Evolutionary conservation across 371 early-diverging fungal species (phyloP), one percentile per base, ranked within the genome.

Genomic region (Choanephora cucurbitarum): DNA sequence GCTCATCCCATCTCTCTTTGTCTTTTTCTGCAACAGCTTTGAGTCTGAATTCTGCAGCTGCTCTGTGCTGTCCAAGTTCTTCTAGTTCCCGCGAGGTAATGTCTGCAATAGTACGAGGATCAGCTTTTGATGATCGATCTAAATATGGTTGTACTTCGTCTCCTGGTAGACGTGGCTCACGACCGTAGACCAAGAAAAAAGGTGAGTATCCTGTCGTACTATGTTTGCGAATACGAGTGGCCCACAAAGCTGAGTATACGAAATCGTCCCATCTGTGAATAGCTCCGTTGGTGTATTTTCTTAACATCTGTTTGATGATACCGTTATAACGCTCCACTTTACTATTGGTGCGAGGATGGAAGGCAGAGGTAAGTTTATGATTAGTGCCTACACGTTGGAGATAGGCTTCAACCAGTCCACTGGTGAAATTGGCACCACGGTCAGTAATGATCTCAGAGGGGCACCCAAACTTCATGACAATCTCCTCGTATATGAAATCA

Each of bases 381-480:
- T 60, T 23, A 1, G 39, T 5, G 0, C 55, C 37, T 11, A 65
- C 34, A 0, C 48, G 39, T 8, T 55, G 49, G 0, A 49, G 3
- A 22, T 69, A 59, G 2, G 15, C 22, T 5, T 19, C 31, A 3
- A 60, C 23, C 11, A 56, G 6, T 13, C 40, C 18, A 7, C 44
- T 31, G 17, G 39, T 55, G 14, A 67, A 67, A 22, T 62, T 64
- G 1, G 57, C 33, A 31, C 71, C 64, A 9, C 62, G 37, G 42
- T 71, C 71, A 8, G 67, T 64, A 0, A 53, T 2, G 10, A 71
- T 59, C 33, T 64, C 62, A 1, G 19, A 3, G 4, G 72, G 76
- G 31, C 62, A 56, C 0, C 75, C 72, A 57, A 67, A 72, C 28
- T 43, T 52, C 51, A 60, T 46, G 0, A 70, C 66, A 74, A 74